phyloP scores from a whole-genome alignment of 1,139 yeast species.

The Barnettozyma hawaiiensis region DNA sequence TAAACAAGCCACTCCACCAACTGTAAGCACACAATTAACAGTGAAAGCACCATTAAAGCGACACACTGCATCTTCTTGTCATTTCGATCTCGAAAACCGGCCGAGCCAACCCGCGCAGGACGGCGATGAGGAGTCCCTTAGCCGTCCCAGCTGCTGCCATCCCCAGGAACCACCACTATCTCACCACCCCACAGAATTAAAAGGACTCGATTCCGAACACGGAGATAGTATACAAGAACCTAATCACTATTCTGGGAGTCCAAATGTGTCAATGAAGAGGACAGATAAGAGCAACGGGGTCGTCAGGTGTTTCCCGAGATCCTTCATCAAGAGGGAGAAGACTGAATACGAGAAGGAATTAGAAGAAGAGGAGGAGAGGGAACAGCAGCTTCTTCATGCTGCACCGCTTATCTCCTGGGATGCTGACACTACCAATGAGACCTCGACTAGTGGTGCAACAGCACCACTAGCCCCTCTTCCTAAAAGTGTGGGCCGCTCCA shows the following conservation, averaged over 20 bases:
- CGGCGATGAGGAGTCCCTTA: too few species aligned
- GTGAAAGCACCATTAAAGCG: not conserved
- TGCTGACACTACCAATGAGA: too few species aligned
- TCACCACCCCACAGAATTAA: not conserved
- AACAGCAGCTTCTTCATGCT: not conserved
- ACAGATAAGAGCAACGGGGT: not conserved
- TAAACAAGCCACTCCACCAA: not conserved
- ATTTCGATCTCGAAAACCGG: not conserved
- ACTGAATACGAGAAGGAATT: slow-evolving; percentile 16
- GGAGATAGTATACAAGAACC: not conserved
- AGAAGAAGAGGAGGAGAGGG: slow-evolving; percentile 1
- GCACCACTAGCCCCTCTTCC: not conserved
- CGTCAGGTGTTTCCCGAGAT: too few species aligned
- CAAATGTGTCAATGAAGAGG: not conserved
- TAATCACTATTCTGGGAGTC: too few species aligned
- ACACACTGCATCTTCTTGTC: not conserved
- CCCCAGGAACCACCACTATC: too few species aligned
- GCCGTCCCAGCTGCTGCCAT: too few species aligned
- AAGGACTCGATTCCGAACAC: not conserved
- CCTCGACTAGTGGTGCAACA: not conserved
- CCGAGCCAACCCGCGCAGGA: not conserved
- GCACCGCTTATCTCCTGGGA: not conserved
- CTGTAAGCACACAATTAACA: not conserved
- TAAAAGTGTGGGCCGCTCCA: too few species aligned
- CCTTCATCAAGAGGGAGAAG: slow-evolving; percentile 8